phyloP scores from a whole-genome alignment of 805 yeast species.

The Teunomyces panamensis region DNA sequence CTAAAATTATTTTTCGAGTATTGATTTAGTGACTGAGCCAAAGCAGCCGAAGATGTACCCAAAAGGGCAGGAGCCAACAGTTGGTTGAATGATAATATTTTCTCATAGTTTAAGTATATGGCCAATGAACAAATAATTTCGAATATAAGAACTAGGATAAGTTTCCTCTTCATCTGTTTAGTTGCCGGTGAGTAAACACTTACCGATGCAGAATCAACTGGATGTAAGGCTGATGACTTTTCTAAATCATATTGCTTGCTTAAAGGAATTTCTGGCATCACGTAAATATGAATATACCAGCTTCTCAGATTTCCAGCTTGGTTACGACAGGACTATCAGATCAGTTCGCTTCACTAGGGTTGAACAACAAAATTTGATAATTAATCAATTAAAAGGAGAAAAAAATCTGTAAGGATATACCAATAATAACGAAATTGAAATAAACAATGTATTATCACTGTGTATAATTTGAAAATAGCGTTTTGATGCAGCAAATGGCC shows the following conservation, averaged over 20 bases:
- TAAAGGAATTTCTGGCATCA: constrained; percentile 1
- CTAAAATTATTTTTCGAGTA: constrained; percentile 29
- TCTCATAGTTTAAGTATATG: constrained; percentile 30
- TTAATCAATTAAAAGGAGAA: neutral
- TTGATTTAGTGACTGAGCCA: constrained; percentile 43
- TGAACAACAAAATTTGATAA: too few species aligned
- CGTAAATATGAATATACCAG: neutral
- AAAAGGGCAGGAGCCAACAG: constrained; percentile 36
- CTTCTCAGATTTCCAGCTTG: neutral
- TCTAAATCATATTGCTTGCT: constrained; percentile 11
- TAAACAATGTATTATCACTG: too few species aligned
- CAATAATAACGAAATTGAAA: neutral
- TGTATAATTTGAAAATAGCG: neutral
- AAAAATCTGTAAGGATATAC: neutral
- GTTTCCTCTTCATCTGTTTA: constrained; percentile 8
- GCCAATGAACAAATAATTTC: constrained; percentile 25
- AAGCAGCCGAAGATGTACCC: constrained; percentile 39
- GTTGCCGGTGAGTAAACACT: neutral
- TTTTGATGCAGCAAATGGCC: neutral
- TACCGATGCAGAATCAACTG: constrained; percentile 5
- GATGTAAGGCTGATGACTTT: constrained; percentile 12
- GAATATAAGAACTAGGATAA: constrained; percentile 20
- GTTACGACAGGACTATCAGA: neutral
- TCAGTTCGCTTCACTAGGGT: neutral
- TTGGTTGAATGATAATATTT: constrained; percentile 14